These are phyloP conservation scores for Cladosporium colombiae DNA, from an alignment of 2,329 filamentous ascomycete species.

Conservation along the genomic window DNA sequence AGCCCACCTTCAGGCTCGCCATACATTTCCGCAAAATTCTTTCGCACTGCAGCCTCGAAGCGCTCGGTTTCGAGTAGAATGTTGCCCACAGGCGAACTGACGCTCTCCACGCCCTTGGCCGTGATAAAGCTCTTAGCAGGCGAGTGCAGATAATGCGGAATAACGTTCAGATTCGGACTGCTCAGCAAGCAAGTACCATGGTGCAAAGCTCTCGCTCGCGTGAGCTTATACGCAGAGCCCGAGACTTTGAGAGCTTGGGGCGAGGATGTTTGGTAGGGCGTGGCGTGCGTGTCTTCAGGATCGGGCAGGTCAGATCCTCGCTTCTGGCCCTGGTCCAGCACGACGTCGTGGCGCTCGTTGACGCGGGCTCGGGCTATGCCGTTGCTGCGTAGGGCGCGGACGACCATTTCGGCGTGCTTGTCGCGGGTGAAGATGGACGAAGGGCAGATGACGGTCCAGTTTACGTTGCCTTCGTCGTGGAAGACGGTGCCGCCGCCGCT, in stretches of 20 bases:
- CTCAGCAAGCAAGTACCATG: conserved; percentile 87
- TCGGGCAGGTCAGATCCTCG: conserved; percentile 27
- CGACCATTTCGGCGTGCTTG: conserved; percentile 89
- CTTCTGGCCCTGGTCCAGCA: conserved; percentile 59
- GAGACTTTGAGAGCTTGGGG: conserved; percentile 70
- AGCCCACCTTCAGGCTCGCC: conserved; percentile 40
- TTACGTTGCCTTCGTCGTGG: conserved; percentile 89
- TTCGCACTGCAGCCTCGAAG: conserved; percentile 50
- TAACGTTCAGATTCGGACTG: conserved; percentile 70
- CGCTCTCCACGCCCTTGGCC: conserved; percentile 86
- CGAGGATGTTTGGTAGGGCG: conserved; percentile 44
- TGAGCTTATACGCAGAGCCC: conserved; percentile 93
- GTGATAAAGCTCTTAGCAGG: conserved; percentile 75
- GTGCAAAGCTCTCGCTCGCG: conserved; percentile 76
- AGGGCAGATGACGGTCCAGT: conserved; percentile 90
- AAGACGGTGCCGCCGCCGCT: conserved; percentile 93
- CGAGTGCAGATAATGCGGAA: conserved; percentile 73
- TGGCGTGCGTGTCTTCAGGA: conserved; percentile 45
- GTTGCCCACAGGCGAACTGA: conserved; percentile 81
- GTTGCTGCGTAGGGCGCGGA: conserved; percentile 69
- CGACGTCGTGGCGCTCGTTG: conserved; percentile 91
- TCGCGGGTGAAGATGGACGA: conserved; percentile 75
- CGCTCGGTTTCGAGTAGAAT: conserved; percentile 58
- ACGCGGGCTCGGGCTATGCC: conserved; percentile 66
- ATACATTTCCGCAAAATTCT: conserved; percentile 69